Base-by-base conservation (phyloP, 2,329 filamentous ascomycete species). In the Monilinia fructigena region DNA sequence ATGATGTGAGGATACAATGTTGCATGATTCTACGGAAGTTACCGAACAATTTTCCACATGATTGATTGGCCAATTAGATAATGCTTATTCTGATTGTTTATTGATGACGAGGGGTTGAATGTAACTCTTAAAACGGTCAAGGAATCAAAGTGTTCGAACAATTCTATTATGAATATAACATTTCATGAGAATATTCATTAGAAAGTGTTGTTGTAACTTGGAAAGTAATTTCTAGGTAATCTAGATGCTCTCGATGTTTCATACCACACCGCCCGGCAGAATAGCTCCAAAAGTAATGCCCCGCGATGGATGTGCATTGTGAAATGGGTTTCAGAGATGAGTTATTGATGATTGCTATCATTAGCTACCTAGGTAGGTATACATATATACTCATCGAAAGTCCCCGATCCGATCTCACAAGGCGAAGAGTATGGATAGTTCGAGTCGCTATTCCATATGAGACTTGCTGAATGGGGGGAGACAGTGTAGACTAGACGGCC, bases 201-300 rank as follows among this genome's bases (percentile, higher is more conserved):
- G 56, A 50, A 1, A 59, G 26, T 59, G 40, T 14, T 12, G 18
- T n/a, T 48, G 12, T 48, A 14, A 23, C 23, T 23, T 23, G 23
- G 23, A 23, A 48, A 59, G 7, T 35, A 14, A 11, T 35, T 6
- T 14, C 11, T 10, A 59, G 18, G 12, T 48, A 35, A n/a, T n/a
- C 18, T 31, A 20, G 40, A 23, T 35, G 18, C 26, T 28, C 4
- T 60, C 20, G 6, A 38, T 2, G 20, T 50, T 7, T 38, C 42
- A 48, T 42, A 50, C 56, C 42, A 48, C 56, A 60, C 56, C 56
- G 56, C 56, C 56, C 56, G 56, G 56, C 56, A 60, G 56, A 60
- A 60, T 48, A 48, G 56, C 56, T 60, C 48, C 56, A 26, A 23
- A 48, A 60, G 31, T 35, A 35, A 35, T 35, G 31, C 56, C 56